Evolutionary conservation across 768 basidiomycete genomes (phyloP), one percentile per base, ranked within the genome.

Genomic region (Cystoderma amianthinum): DNA sequence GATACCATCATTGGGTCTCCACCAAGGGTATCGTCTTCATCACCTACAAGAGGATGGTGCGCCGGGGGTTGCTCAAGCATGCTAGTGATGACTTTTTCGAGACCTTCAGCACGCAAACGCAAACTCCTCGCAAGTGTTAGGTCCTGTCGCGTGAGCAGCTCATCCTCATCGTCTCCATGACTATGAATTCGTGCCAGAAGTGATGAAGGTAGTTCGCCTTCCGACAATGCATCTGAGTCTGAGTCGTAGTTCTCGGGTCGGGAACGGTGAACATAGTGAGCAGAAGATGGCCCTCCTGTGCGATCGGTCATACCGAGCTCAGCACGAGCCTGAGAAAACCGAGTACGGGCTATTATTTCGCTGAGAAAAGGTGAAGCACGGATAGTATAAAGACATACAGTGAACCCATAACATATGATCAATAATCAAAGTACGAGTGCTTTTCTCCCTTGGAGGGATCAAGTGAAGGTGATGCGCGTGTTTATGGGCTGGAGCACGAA

Each of bases 351-450:
- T 72, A 34, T 6, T 30, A 21, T 20, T 21, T 21, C 11, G 20
- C 4, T 28, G 9, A 17, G 28, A 16, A 17, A 30, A 36, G 44
- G 38, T n/a, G 36, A 6, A 22, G n/a, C 2, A 41, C 5, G 5
- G n/a, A 32, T 6, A 44, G 5, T 12, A 16, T 15, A 24, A 17
- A 22, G 23, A 28, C 61, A 4, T 36, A 71, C 72, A 72, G 59
- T 91, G 89, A 5, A 82, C 83, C 85, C 85, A 91, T 37, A 90
- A 66, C 72, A 89, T 79, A 60, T 91, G 85, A 60, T 92, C 89
- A 42, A 92, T 78, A 51, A 91, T 92, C 43, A 91, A 69, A 7
- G 87, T 91, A 22, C 87, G 69, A 5, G 88, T 90, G n/a, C 84
- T 85, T 67, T 91, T 92, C 60, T 92, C 88, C 28, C 85, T 66